Evolutionary conservation across 352 stramenopile genomes (phyloP), one percentile per base, ranked within the genome.

Genomic region (Phytophthora pistaciae): DNA sequence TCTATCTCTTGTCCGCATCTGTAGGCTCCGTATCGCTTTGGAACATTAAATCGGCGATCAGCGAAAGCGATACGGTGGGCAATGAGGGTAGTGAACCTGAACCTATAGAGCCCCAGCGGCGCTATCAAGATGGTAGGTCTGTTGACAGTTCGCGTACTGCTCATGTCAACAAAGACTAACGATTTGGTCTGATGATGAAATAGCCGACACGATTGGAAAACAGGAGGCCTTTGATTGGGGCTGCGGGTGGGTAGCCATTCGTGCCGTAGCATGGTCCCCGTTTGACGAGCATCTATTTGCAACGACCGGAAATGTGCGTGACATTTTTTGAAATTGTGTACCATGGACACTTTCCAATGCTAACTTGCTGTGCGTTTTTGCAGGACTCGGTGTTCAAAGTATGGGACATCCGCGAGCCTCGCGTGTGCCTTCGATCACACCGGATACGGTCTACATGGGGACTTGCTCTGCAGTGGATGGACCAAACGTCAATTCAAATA

Each of bases 231-330:
- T 94, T 63, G 88, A 95, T 38, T 96, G 90, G 90, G 87, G 88
- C 13, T 90, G 79, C 72, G 88, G 88, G 18, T 96, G 90, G 90
- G 85, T 94, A 20, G 88, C 90, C 16, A 80, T 96, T 11, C 88
- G 90, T 56, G 85, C 85, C 1, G 82, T 96, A 23, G 73, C 76
- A 10, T 96, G 90, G 90, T 95, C 87, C 29, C 88, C 90, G 5
- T 93, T 92, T 61, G 90, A 95, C 56, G 83, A 92, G 21, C 80
- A 93, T 63, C 66, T 96, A n/a, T 96, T 96, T 53, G 88, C 83
- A 6, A 89, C 87, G 4, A 95, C 89, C n/a, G 90, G 90, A 53
- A 95, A 96, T 73, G 90, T 95, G 83, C 27, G 80, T 48, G 36
- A 10, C n/a, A 48, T 60, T 21, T 16, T 64, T 53, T n/a, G n/a